phyloP scores from a whole-genome alignment of 2,329 filamentous ascomycete species.

The Diaporthe aspalathi region DNA sequence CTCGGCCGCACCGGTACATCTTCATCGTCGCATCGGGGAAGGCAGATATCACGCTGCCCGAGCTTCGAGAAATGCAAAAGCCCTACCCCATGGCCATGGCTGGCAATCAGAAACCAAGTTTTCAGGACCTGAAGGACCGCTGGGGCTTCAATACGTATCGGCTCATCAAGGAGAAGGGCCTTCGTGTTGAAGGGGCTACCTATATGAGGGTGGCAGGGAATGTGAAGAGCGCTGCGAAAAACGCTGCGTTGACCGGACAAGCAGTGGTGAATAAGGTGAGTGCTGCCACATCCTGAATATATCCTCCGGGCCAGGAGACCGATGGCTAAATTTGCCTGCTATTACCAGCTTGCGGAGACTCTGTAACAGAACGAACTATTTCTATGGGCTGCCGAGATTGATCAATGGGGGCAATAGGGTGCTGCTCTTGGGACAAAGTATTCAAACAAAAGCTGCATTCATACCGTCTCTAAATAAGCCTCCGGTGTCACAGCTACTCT shows the following conservation, averaged over 20 bases:
- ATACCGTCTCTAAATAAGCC: no score
- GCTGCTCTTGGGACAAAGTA: no score
- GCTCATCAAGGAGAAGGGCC: conserved; percentile 2
- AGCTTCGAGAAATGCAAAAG: background rate
- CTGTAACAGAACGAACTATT: background rate
- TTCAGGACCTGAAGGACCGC: conserved; percentile 8
- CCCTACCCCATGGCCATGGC: background rate
- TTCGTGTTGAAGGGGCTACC: background rate
- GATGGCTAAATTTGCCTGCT: background rate
- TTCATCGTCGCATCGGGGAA: background rate
- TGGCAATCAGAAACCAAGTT: background rate
- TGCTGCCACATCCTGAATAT: fast-evolving
- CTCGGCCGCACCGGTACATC: background rate
- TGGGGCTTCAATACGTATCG: conserved; percentile 5
- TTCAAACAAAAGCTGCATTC: no score
- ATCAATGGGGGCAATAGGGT: no score
- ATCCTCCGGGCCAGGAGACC: fast-evolving
- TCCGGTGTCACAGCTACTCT: no score
- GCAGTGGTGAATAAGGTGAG: conserved; percentile 1
- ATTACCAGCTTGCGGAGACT: background rate
- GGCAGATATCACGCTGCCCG: background rate
- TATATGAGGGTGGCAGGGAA: background rate
- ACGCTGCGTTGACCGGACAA: background rate
- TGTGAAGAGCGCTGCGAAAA: conserved; percentile 4
- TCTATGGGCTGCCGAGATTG: no score